phyloP scores from a whole-genome alignment of 108 stramenopile genomes.

The Fragilariopsis cylindrus region DNA sequence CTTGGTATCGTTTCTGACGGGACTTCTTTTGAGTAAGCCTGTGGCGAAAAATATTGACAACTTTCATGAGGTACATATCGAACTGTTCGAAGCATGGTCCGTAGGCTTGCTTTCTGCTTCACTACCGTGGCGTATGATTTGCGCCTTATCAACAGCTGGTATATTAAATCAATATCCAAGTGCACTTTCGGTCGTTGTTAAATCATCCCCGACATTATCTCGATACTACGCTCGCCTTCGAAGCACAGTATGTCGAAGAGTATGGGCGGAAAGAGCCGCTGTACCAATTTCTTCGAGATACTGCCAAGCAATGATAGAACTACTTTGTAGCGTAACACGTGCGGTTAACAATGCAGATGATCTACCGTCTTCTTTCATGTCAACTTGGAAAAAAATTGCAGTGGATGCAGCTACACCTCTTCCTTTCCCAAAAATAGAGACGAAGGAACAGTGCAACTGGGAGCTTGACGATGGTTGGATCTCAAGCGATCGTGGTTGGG shows the following conservation, averaged over 20 bases:
- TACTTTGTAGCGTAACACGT: conserved; percentile 54
- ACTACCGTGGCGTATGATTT: conserved; percentile 83
- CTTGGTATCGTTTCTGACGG: conserved; percentile 69
- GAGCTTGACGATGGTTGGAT: conserved; percentile 74
- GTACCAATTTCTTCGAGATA: conserved; percentile 83
- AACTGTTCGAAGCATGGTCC: conserved; percentile 80
- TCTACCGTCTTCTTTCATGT: conserved; percentile 29
- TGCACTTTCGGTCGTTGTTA: conserved; percentile 43
- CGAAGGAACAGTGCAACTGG: conserved; percentile 32
- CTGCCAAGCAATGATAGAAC: conserved; percentile 77
- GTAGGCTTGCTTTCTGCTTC: conserved; percentile 80
- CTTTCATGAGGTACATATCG: conserved; percentile 23
- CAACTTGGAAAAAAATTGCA: conserved; percentile 29
- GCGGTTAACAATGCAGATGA: conserved; percentile 7
- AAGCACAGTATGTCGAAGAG: conserved; percentile 57
- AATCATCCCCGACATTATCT: conserved; percentile 45
- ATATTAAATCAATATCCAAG: conserved; percentile 62
- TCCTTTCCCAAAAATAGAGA: conserved; percentile 17
- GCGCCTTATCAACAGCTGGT: conserved; percentile 66
- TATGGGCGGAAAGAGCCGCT: conserved; percentile 87
- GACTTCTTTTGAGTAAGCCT: conserved; percentile 54
- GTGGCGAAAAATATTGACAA: conserved; percentile 42
- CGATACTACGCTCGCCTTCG: conserved; percentile 61
- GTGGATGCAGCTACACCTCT: conserved; percentile 76
- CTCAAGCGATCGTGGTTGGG: conserved; percentile 61